Evolutionary conservation across 2,329 filamentous ascomycete genomes (phyloP).

Genomic region (Phialophora macrospora): DNA sequence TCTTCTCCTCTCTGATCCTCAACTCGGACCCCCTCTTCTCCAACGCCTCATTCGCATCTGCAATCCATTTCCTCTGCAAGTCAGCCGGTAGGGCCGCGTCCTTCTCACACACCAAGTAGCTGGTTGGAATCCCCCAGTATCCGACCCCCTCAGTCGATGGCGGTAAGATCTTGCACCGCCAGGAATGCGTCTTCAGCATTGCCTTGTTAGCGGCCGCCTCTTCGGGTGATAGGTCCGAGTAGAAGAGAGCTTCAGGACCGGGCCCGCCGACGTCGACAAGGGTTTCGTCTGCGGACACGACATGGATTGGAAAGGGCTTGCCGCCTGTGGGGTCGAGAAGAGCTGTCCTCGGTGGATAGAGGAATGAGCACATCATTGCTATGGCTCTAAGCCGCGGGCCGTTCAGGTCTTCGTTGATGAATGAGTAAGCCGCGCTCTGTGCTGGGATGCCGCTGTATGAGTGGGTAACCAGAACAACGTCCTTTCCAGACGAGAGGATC

Average conservation of each 20-base stretch:
- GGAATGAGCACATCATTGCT: conserved; percentile 17
- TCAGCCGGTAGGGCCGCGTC: conserved; percentile 17
- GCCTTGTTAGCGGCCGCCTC: conserved; percentile 4
- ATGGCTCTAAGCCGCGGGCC: conserved; percentile 9
- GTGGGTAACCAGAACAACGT: conserved; percentile 32
- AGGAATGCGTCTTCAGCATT: conserved; percentile 21
- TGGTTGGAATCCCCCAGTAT: conserved; percentile 18
- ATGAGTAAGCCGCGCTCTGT: conserved; percentile 27
- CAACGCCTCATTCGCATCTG: conserved; percentile 17
- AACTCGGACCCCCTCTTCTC: neutral
- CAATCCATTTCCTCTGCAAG: conserved; percentile 20
- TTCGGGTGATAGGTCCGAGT: conserved; percentile 17
- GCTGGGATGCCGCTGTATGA: conserved; percentile 34
- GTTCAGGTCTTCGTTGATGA: conserved; percentile 2
- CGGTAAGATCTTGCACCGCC: conserved; percentile 5
- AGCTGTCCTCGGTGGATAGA: conserved; percentile 19
- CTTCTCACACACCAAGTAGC: conserved; percentile 26
- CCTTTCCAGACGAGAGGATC: conserved; percentile 26
- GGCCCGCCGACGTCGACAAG: conserved; percentile 15
- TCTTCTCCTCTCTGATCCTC: conserved; percentile 12
- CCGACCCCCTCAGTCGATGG: conserved; percentile 15
- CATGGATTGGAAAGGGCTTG: conserved; percentile 6
- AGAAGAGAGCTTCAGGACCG: conserved; percentile 18
- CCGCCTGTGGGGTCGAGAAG: neutral
- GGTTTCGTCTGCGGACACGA: conserved; percentile 3